phyloP scores from a whole-genome alignment of 2,329 filamentous ascomycete genomes.

The Monilinia polystroma region DNA sequence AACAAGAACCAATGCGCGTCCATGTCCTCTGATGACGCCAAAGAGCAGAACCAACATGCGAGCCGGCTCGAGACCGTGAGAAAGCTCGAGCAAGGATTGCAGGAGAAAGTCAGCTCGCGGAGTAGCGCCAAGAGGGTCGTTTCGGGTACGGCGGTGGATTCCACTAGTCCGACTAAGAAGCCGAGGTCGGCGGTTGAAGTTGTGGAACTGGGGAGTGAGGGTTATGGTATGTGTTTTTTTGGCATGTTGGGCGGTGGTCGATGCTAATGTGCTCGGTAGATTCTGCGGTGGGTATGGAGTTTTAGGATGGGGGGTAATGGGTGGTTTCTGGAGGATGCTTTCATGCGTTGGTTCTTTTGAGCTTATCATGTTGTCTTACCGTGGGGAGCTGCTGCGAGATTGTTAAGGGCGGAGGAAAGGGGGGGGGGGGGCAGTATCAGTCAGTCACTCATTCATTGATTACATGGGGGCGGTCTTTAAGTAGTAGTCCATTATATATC shows the following conservation, averaged over 20 bases:
- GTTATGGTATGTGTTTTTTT: not conserved
- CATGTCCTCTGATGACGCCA: no score
- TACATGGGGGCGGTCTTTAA: not conserved
- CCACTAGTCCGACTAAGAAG: slow-evolving; percentile 17
- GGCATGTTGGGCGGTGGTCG: no score
- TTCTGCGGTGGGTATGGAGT: not conserved
- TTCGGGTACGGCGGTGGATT: not conserved
- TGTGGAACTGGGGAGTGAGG: no score
- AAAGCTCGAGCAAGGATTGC: not conserved
- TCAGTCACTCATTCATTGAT: not conserved
- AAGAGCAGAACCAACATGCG: no score
- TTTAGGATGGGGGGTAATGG: not conserved
- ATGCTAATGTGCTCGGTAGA: not conserved
- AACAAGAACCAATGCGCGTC: no score
- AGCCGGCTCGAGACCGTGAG: accelerated
- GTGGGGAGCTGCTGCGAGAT: not conserved
- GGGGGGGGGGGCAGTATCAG: no score
- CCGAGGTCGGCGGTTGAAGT: not conserved
- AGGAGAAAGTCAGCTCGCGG: not conserved
- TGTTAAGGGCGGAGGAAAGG: not conserved
- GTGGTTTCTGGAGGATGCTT: not conserved
- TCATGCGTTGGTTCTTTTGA: not conserved
- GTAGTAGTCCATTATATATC: not conserved
- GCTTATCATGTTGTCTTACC: no score
- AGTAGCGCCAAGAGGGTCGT: slow-evolving; percentile 3